Evolutionary conservation across 2,329 filamentous ascomycete species (phyloP), one percentile per base, ranked within the genome.

Genomic region (Calonectria pseudoreteaudii): DNA sequence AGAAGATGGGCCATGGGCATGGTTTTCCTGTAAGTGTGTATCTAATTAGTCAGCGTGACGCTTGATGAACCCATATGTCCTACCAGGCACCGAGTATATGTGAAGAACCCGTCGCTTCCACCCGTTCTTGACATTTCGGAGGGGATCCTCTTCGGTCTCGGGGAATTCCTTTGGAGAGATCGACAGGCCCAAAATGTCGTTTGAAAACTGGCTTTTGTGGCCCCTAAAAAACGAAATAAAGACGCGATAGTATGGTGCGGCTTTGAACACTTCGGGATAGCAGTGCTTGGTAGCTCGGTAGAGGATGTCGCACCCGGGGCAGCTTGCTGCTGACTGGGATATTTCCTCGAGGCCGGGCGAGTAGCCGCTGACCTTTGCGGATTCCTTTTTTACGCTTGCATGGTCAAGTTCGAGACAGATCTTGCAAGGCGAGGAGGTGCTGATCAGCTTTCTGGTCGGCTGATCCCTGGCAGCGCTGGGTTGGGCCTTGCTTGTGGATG

Each of bases 91-190:
- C 13, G 73, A 66, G 56, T 69, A 74, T 20, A 72, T 56, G 64
- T 74, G 66, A 31, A 74, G 69, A 31, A 72, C 41, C 10, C 69
- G 11, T 9, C 20, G 38, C 47, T 50, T 74, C 72, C 72, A 74
- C 14, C 72, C 72, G 13, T 67, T 66, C 65, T 58, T 31, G n/a
- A 74, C 20, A 23, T 34, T 34, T 16, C 44, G 28, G 13, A 74
- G 68, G 4, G 72, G 68, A 60, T 74, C 72, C 30, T 74, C 65
- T 5, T 65, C 56, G 4, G 56, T 68, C 1, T 58, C 38, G 2
- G 65, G 72, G 34, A 68, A 74, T 16, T 74, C 72, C 49, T 50
- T 73, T 5, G 73, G 70, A 6, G 73, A 72, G 20, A 72, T 52
- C 6, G 67, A 64, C 49, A 74, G 41, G n/a, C 66, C 73, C 30